phyloP scores from a whole-genome alignment of 2,329 filamentous ascomycete genomes.

The Fusarium duplospermum region DNA sequence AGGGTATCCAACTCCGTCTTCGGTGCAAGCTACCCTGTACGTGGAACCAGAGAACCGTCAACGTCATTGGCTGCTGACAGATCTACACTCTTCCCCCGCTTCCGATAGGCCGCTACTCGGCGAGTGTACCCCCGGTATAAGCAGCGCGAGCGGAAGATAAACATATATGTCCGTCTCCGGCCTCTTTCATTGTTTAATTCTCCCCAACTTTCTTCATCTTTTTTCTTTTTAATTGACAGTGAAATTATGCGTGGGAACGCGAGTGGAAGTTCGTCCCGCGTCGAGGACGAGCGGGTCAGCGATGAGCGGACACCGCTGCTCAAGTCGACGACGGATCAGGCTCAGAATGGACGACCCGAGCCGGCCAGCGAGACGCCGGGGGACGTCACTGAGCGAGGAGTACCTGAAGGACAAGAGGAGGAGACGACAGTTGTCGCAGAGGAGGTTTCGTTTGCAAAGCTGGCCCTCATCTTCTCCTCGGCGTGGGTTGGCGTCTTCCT shows the following conservation, averaged over 20 bases:
- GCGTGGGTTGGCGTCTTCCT: constrained; percentile 72
- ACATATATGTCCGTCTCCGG: neutral
- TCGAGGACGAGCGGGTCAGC: constrained; percentile 22
- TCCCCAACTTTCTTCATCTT: neutral
- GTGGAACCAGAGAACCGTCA: neutral
- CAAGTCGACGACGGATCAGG: constrained; percentile 28
- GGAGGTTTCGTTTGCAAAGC: constrained; percentile 59
- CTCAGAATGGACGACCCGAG: constrained; percentile 13
- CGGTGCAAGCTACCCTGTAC: constrained; percentile 13
- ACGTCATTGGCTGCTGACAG: constrained; percentile 26
- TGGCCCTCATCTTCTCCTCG: constrained; percentile 66
- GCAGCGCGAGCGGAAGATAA: neutral
- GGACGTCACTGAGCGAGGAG: constrained; percentile 6
- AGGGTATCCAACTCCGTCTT: constrained; percentile 4
- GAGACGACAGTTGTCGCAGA: constrained; percentile 62
- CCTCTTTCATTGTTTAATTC: neutral
- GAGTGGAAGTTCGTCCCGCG: constrained; percentile 16
- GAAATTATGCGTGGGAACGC: constrained; percentile 32
- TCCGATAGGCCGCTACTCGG: constrained; percentile 22
- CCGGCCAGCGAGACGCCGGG: constrained; percentile 17
- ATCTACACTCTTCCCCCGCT: constrained; percentile 2
- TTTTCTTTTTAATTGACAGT: neutral
- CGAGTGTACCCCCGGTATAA: neutral
- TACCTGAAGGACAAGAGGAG: constrained; percentile 48
- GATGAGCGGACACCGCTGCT: constrained; percentile 46